Evolutionary conservation across 345 rosid species (phyloP), one percentile per base, ranked within the genome.

Genomic region (Salix exigua): DNA sequence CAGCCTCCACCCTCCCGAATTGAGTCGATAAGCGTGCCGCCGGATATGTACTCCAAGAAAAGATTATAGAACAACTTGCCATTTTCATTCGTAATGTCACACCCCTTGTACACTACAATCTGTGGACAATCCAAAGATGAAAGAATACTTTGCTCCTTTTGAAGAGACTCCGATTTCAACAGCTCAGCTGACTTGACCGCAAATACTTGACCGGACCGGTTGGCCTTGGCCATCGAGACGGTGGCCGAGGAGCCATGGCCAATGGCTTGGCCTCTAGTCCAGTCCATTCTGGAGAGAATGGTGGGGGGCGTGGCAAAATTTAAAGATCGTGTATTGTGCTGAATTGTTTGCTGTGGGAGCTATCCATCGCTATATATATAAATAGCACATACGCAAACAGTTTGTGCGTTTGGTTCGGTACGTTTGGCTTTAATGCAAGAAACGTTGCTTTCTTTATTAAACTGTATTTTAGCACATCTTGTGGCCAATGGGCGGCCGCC

Each of bases 61-160:
- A 93, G 78, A 75, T 95, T 95, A 81, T 86, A 90, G 0, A 83
- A 6, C 2, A 81, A 62, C 85, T 78, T 80, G 28, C 90, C 97
- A 33, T 82, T 82, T 66, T 90, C 96, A 5, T 4, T 76, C 2
- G 90, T 88, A 74, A 85, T 73, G 53, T 84, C 86, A 66, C 79
- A 79, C 66, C 99, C 99, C 64, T 84, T 87, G 85, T 88, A 92
- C 14, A 85, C 85, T 66, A 93, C 86, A 66, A 93, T 81, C 38
- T 89, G 85, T 1, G 97, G 92, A 72, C 89, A 91, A 17, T 31
- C 77, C 40, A 89, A 28, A 7, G 70, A 17, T 9, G 88, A 86
- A 10, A 89, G 78, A 71, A 88, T 74, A 4, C 30, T 66, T 40
- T 81, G 84, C 71, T 90, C 94, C 66, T 77, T 76, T 37, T 61